Conservation (phyloP, 331 rosid species). For the Prunus yedoensis region DNA sequence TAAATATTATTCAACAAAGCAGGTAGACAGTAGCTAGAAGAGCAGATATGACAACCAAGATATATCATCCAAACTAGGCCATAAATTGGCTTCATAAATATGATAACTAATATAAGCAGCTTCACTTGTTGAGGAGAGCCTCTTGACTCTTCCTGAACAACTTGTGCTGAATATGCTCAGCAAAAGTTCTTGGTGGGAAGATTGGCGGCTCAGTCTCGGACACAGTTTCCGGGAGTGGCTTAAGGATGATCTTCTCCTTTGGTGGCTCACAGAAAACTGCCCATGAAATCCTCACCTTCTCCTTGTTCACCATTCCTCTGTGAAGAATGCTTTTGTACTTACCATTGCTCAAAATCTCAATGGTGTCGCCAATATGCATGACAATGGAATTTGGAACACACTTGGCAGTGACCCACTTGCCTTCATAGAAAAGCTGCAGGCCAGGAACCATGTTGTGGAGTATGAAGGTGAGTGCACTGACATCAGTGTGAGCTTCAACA, state of each 20-base stretch:
- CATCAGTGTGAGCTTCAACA: conserved; percentile 83
- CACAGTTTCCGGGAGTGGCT: conserved; percentile 69
- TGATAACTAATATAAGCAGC: neutral
- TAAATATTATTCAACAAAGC: conserved; percentile 6
- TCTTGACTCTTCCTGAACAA: conserved; percentile 56
- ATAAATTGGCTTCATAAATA: neutral
- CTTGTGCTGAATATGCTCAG: conserved; percentile 79
- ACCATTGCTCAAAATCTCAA: conserved; percentile 77
- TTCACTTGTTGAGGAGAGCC: neutral
- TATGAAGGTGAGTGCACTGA: conserved; percentile 76
- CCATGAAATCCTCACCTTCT: conserved; percentile 86
- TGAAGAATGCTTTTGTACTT: conserved; percentile 84
- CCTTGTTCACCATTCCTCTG: conserved; percentile 77
- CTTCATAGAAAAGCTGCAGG: conserved; percentile 64
- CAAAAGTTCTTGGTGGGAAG: conserved; percentile 78
- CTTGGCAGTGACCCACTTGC: conserved; percentile 73
- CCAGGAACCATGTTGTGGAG: conserved; percentile 95
- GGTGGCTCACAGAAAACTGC: conserved; percentile 91
- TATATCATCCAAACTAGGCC: neutral
- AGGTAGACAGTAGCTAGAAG: neutral
- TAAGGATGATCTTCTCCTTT: conserved; percentile 74
- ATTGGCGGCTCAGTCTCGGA: conserved; percentile 47
- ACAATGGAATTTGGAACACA: conserved; percentile 72
- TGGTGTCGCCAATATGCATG: conserved; percentile 85
- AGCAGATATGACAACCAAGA: neutral